phyloP scores from a whole-genome alignment of 192 early-diverging fungal genomes.

The Coemansia sp. region DNA sequence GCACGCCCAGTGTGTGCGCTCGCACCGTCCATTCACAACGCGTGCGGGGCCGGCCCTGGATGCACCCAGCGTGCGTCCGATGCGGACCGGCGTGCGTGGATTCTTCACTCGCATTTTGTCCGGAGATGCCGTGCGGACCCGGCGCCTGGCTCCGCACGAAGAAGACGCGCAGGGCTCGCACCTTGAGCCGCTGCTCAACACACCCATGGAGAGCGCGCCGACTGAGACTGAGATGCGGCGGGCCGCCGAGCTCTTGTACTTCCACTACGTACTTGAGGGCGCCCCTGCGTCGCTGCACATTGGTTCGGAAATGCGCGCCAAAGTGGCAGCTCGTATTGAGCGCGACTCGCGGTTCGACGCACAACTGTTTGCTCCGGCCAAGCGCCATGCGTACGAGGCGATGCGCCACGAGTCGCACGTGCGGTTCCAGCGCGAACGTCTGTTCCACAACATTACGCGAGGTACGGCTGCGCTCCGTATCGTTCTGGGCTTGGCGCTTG shows the following conservation, averaged over 20 bases:
- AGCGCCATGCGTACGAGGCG: slow-evolving; percentile 52
- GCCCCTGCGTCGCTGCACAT: slow-evolving; percentile 40
- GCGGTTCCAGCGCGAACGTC: slow-evolving; percentile 50
- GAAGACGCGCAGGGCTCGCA: slow-evolving; percentile 6
- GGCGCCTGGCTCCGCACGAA: not conserved
- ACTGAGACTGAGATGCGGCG: slow-evolving; percentile 39
- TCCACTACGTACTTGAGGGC: slow-evolving; percentile 38
- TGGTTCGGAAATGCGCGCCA: slow-evolving; percentile 38
- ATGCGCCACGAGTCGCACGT: slow-evolving; percentile 52
- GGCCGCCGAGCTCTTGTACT: slow-evolving; percentile 44
- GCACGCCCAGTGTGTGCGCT: slow-evolving; percentile 33
- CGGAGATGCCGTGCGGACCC: slow-evolving; percentile 15
- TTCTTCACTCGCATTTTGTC: slow-evolving; percentile 48
- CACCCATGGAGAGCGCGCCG: not conserved
- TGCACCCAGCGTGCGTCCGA: slow-evolving; percentile 13
- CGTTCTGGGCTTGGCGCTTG: slow-evolving; percentile 41
- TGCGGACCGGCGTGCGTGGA: slow-evolving; percentile 25
- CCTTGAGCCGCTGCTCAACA: slow-evolving; percentile 28
- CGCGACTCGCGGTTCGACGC: slow-evolving; percentile 38
- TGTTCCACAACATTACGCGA: slow-evolving; percentile 48
- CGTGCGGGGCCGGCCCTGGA: slow-evolving; percentile 23
- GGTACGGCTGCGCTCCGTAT: slow-evolving; percentile 48
- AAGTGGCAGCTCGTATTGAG: slow-evolving; percentile 38
- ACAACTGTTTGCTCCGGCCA: slow-evolving; percentile 43
- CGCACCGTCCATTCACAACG: slow-evolving; percentile 41